Percentiles rank a stretch among this genome's conserved stretches.
Evolutionary conservation across 352 stramenopile genomes (phyloP).

Genomic region (Phytophthora chlamydospora): DNA sequence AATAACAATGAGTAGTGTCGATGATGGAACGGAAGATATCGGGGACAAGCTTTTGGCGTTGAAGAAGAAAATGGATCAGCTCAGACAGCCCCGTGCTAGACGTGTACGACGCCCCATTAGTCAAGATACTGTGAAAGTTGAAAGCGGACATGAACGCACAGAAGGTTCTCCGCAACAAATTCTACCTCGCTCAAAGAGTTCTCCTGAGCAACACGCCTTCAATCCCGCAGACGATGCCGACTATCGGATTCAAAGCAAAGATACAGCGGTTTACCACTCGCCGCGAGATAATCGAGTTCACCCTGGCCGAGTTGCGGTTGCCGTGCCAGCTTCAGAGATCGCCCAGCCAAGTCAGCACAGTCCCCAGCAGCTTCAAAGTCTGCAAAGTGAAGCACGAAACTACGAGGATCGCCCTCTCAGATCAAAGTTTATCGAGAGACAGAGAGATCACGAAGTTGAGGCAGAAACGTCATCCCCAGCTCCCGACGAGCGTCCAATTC

Average conservation of each 20-base stretch:
- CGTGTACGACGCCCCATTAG: conserved; percentile 24
- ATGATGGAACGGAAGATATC: conserved; percentile 36
- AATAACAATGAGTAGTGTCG: conserved; percentile 10
- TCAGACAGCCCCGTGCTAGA: conserved; percentile 54
- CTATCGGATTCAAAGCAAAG: conserved; percentile 4
- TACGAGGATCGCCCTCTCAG: conserved; percentile 44
- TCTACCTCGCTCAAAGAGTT: conserved; percentile 21
- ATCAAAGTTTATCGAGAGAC: conserved; percentile 36
- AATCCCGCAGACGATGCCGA: conserved; percentile 16
- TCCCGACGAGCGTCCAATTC: conserved; percentile 52
- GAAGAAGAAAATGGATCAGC: conserved; percentile 62
- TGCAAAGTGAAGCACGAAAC: conserved; percentile 39
- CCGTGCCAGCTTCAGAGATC: conserved; percentile 5
- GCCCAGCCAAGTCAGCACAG: conserved; percentile 32
- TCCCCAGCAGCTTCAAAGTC: conserved; percentile 50
- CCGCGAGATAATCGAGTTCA: conserved; percentile 19
- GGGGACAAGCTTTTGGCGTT: conserved; percentile 59
- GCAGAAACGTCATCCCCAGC: background rate
- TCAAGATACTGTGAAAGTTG: conserved; percentile 9
- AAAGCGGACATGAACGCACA: background rate
- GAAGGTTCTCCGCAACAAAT: conserved; percentile 1
- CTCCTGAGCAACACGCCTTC: conserved; percentile 13
- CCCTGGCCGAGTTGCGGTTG: background rate
- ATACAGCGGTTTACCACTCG: conserved; percentile 2
- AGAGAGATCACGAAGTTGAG: conserved; percentile 17